These are phyloP conservation scores for Collybia sordida DNA, from an alignment of 768 basidiomycete species.

Conservation along the genomic window DNA sequence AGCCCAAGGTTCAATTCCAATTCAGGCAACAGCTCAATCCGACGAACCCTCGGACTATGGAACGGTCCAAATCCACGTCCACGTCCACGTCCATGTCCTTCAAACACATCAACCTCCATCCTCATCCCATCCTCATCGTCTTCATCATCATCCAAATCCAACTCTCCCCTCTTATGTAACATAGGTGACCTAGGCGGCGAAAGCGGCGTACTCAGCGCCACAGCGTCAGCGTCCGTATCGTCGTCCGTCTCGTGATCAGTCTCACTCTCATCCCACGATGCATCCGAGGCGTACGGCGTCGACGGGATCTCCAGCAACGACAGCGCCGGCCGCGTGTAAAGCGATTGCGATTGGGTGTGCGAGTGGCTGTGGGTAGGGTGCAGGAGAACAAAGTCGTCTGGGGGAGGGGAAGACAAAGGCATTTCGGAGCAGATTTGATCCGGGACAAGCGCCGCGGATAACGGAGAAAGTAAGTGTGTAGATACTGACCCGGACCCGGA, in stretches of 20 bases:
- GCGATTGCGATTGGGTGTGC: not conserved
- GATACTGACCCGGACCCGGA: not conserved
- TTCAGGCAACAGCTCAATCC: too few species aligned
- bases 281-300: conserved; percentile 4
- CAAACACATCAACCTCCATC: too few species aligned
- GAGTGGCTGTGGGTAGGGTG: conserved; percentile 6
- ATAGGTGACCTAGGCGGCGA: too few species aligned
- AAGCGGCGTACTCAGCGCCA: too few species aligned
- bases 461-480: conserved; percentile 10
- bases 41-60: too few species aligned
- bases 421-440: conserved; percentile 7
- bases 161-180: too few species aligned
- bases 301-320: conserved; percentile 15
- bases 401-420: conserved; percentile 5
- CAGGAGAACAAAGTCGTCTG: not conserved
- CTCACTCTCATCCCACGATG: conserved; percentile 9
- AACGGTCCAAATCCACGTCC: too few species aligned
- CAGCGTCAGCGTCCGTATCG: conserved; percentile 3
- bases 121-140: too few species aligned
- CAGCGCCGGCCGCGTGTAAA: conserved; percentile 13
- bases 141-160: too few species aligned
- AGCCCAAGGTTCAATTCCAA: too few species aligned
- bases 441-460: conserved; percentile 16
- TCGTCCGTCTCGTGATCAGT: conserved; percentile 27
- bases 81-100: too few species aligned